Evolutionary conservation across 2,329 filamentous ascomycete genomes (phyloP).

Genomic region (Massarina eburnea): DNA sequence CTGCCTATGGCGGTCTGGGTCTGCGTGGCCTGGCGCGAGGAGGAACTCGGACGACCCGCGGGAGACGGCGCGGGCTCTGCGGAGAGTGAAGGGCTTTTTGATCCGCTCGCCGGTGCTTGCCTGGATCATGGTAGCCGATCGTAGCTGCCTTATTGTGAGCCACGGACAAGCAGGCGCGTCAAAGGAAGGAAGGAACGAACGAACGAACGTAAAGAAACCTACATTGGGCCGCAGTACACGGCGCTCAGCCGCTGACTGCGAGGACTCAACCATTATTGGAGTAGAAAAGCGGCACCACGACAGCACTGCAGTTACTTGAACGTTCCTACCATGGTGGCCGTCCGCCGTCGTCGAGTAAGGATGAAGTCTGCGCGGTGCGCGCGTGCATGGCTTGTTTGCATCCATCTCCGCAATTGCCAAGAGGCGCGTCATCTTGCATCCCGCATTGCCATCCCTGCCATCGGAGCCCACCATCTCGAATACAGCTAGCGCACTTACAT

Average conservation of each 20-base stretch:
- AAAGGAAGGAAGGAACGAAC: constrained; percentile 1
- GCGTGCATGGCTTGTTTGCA: neutral
- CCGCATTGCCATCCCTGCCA: too few species aligned
- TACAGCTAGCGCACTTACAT: too few species aligned
- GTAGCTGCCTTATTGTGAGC: constrained; percentile 56
- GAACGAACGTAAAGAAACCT: constrained; percentile 23
- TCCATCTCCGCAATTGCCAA: neutral
- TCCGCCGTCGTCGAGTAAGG: neutral
- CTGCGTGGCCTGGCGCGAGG: constrained; percentile 30
- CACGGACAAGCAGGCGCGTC: neutral
- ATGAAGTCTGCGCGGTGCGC: neutral
- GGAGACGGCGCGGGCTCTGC: constrained; percentile 43
- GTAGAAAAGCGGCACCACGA: neutral
- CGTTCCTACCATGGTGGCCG: constrained; percentile 3
- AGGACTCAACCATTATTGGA: constrained; percentile 32
- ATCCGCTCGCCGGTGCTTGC: constrained; percentile 84
- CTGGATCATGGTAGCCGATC: constrained; percentile 84
- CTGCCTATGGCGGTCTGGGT: constrained; percentile 31
- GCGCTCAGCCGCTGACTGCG: constrained; percentile 35
- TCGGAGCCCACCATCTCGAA: too few species aligned
- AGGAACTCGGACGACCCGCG: constrained; percentile 48
- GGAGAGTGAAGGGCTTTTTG: constrained; percentile 76
- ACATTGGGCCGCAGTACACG: constrained; percentile 42
- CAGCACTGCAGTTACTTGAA: neutral
- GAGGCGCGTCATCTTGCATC: neutral